Evolutionary conservation across 176 grass and related monocot genomes (phyloP).

Genomic region (Zea luxurians): DNA sequence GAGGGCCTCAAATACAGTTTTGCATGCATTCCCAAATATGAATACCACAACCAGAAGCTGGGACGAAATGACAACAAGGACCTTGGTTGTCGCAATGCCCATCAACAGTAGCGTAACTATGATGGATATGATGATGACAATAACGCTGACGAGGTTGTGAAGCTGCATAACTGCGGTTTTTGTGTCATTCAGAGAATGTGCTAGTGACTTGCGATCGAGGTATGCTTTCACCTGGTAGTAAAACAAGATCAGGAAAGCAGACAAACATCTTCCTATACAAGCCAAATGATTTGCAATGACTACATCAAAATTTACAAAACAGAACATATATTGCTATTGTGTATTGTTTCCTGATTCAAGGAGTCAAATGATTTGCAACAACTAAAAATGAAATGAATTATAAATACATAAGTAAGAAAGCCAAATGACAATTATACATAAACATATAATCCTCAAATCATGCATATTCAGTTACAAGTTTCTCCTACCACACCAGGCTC

Average conservation of each 20-base stretch:
- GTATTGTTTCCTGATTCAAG: not conserved
- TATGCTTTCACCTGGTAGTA: conserved; percentile 75
- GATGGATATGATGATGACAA: conserved; percentile 64
- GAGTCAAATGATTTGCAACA: not conserved
- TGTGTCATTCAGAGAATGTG: conserved; percentile 93
- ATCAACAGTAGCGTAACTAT: conserved; percentile 70
- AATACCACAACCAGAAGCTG: conserved; percentile 89
- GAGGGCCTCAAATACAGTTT: conserved; percentile 88
- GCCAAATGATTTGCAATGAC: not conserved
- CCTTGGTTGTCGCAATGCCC: conserved; percentile 87
- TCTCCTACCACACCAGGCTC: not conserved
- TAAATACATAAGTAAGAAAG: not conserved
- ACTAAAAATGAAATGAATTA: not conserved
- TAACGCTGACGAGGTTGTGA: conserved; percentile 69
- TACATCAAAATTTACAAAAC: not conserved
- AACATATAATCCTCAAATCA: not conserved
- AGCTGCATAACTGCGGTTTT: conserved; percentile 95
- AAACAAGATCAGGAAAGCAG: conserved; percentile 33
- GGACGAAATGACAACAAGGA: conserved; percentile 81
- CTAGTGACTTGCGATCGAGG: conserved; percentile 80
- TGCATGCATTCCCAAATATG: conserved; percentile 97
- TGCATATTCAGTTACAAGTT: not conserved
- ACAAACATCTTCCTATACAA: not conserved
- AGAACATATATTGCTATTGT: not conserved
- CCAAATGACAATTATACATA: not conserved